Evolutionary conservation across 352 stramenopile species (phyloP).

Genomic region (Globisporangium cederbergense): DNA sequence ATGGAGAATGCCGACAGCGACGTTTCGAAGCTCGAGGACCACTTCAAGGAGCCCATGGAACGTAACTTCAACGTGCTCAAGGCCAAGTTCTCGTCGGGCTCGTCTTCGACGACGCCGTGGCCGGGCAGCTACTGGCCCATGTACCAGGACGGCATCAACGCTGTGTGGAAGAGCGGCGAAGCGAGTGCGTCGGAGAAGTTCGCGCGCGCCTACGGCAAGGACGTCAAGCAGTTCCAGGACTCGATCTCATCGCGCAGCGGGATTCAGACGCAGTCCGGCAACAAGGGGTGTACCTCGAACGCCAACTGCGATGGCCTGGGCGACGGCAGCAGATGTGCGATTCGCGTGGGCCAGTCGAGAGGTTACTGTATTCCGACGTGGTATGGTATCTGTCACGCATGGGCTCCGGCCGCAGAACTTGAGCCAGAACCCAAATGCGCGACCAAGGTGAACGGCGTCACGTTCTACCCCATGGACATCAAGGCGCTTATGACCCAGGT

Average conservation of each 20-base stretch:
- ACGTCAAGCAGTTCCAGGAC: constrained; percentile 23
- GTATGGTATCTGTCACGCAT: constrained; percentile 55
- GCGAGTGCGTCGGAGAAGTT: constrained; percentile 28
- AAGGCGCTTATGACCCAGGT: constrained; percentile 43
- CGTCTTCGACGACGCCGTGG: constrained; percentile 27
- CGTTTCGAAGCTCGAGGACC: constrained; percentile 27
- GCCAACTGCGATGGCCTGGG: constrained; percentile 11
- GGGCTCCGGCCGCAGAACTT: constrained; percentile 32
- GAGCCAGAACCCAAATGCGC: constrained; percentile 41
- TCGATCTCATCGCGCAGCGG: constrained; percentile 20
- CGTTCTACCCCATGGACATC: constrained; percentile 46
- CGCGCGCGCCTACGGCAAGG: constrained; percentile 19
- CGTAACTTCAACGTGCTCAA: constrained; percentile 26
- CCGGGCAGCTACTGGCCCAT: constrained; percentile 53
- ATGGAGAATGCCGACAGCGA: constrained; percentile 29
- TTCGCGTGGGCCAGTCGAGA: constrained; percentile 19
- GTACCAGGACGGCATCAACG: constrained; percentile 62
- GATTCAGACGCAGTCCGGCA: constrained; percentile 12
- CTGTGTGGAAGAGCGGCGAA: constrained; percentile 22
- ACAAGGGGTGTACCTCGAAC: constrained; percentile 5
- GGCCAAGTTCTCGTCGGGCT: constrained; percentile 18
- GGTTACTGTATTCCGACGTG: constrained; percentile 47
- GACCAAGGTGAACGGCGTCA: constrained; percentile 41
- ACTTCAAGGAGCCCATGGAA: constrained; percentile 27
- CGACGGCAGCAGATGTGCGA: constrained; percentile 32